phyloP scores from a whole-genome alignment of 352 stramenopile genomes.

The Pythium aquatile region DNA sequence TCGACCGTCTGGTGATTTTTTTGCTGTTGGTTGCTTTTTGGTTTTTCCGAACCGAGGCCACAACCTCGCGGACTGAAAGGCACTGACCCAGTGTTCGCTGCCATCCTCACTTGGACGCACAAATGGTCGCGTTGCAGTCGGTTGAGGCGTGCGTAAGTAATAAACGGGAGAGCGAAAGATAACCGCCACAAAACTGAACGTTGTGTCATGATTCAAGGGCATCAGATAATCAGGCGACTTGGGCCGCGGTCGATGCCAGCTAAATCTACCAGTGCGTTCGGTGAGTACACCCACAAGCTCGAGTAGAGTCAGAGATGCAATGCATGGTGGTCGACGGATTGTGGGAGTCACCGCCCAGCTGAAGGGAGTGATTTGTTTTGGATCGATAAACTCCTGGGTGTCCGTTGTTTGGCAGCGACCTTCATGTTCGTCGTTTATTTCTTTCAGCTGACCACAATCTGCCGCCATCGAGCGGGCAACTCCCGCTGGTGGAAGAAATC shows the following conservation, averaged over 20 bases:
- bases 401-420: neutral
- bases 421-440: neutral
- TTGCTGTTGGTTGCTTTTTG: slow-evolving; percentile 25
- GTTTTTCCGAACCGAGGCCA: slow-evolving; percentile 18
- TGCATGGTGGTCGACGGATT: neutral
- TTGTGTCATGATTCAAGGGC: neutral
- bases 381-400: neutral
- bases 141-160: slow-evolving; percentile 24
- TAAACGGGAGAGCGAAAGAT: slow-evolving; percentile 13
- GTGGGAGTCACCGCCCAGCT: neutral
- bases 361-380: neutral
- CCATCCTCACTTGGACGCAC: slow-evolving; percentile 28
- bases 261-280: neutral
- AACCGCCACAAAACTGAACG: neutral
- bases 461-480: neutral
- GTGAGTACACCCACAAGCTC: neutral
- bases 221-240: neutral
- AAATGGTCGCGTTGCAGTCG: slow-evolving; percentile 23
- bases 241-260: neutral
- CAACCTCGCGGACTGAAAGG: slow-evolving; percentile 15
- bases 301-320: neutral
- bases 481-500: neutral
- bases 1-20: slow-evolving; percentile 24
- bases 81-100: slow-evolving; percentile 15
- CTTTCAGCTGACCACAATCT: neutral